A percentile compares a stretch with the other conserved stretches of the same genome.
These are phyloP conservation scores for Priceomyces medius DNA, from an alignment of 805 yeast species.

Conservation along the genomic window DNA sequence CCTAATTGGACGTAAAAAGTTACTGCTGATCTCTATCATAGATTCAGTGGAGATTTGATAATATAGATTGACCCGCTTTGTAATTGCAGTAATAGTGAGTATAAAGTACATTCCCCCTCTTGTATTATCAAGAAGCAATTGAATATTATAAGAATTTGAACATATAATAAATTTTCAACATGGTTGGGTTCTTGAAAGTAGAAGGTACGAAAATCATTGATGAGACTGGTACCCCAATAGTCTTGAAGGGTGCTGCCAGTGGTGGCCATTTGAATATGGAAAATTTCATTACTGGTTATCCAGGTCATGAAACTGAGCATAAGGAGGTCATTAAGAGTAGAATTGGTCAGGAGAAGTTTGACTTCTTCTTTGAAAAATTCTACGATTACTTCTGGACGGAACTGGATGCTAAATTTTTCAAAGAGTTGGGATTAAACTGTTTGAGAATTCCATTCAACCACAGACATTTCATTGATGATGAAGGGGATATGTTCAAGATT, in stretches of 20 bases:
- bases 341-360: conserved; percentile 48
- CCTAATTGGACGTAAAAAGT: too few relatives aligned
- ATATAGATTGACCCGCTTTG: too few relatives aligned
- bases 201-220: conserved; percentile 51
- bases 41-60: too few relatives aligned
- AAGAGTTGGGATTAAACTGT: conserved; percentile 43
- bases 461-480: conserved; percentile 48
- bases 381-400: conserved; percentile 56
- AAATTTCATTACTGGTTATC: conserved; percentile 55
- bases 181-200: conserved; percentile 33
- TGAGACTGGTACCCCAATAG: conserved; percentile 34
- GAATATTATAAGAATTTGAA: too few relatives aligned
- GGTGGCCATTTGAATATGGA: conserved; percentile 58
- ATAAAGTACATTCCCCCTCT: too few relatives aligned
- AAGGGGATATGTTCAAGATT: conserved; percentile 42
- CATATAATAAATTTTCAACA: too few relatives aligned
- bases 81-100: too few relatives aligned
- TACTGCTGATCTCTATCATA: too few relatives aligned
- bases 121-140: too few relatives aligned
- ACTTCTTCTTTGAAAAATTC: conserved; percentile 50
- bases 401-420: conserved; percentile 46
- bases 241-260: conserved; percentile 48
- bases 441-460: conserved; percentile 53
- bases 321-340: conserved; percentile 37
- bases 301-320: conserved; percentile 54